These are phyloP conservation scores for Eutypella sp. DNA, from an alignment of 2,329 filamentous ascomycete species.

Conservation along the genomic window DNA sequence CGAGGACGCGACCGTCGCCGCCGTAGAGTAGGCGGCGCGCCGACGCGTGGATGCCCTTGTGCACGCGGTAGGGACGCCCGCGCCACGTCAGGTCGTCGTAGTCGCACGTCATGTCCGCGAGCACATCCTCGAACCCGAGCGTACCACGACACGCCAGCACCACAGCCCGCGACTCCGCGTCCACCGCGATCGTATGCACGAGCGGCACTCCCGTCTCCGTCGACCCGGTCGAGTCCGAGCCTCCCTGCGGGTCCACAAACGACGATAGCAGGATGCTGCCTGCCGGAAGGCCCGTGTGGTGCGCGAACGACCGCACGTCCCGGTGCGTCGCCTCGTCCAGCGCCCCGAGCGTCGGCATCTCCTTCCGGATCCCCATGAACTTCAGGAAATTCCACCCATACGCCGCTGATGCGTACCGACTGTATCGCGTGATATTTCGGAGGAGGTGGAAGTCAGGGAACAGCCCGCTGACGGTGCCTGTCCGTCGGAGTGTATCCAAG, in stretches of 20 bases:
- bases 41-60: constrained; percentile 70
- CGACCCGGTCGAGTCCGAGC: constrained; percentile 58
- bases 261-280: constrained; percentile 62
- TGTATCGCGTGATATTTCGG: constrained; percentile 59
- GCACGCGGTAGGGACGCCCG: constrained; percentile 61
- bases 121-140: constrained; percentile 66
- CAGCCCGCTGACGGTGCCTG: constrained; percentile 51
- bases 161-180: constrained; percentile 66
- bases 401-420: constrained; percentile 61
- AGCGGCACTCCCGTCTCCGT: constrained; percentile 64
- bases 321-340: constrained; percentile 49
- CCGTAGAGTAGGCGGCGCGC: constrained; percentile 63
- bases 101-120: constrained; percentile 70
- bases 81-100: constrained; percentile 63
- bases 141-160: constrained; percentile 70
- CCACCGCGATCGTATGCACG: constrained; percentile 68
- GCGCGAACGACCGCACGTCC: constrained; percentile 59
- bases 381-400: constrained; percentile 61
- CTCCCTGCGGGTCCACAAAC: constrained; percentile 64
- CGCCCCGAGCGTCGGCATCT: constrained; percentile 38
- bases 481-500: constrained; percentile 43
- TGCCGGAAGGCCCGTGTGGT: constrained; percentile 54
- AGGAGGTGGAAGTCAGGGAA: constrained; percentile 57
- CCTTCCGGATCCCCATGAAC: constrained; percentile 55
- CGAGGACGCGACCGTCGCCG: constrained; percentile 60